These are phyloP conservation scores for Funneliformis mosseae DNA, from an alignment of 192 early-diverging fungal species.

Conservation along the genomic window DNA sequence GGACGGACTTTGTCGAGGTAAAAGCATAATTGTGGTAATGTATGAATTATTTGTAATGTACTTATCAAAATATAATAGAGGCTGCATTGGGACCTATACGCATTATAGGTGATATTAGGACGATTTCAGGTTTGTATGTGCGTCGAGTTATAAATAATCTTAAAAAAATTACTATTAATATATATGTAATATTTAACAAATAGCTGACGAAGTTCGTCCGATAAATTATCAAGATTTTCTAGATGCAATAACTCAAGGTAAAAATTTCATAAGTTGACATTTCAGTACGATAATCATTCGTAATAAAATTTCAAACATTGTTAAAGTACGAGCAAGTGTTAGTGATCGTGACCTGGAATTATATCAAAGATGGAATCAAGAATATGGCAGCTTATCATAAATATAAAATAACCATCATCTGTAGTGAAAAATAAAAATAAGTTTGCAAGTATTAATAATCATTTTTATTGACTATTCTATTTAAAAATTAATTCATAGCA, in stretches of 20 bases:
- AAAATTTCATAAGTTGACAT: not conserved
- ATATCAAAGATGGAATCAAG: constrained; percentile 72
- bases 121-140: constrained; percentile 36
- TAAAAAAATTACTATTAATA: constrained; percentile 32
- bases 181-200: not conserved
- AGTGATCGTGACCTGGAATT: constrained; percentile 76
- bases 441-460: no score
- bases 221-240: constrained; percentile 75
- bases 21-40: not conserved
- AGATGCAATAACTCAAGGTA: constrained; percentile 74
- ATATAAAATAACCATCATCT: no score
- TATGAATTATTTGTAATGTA: not conserved
- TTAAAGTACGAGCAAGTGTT: constrained; percentile 76
- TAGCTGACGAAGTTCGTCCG: constrained; percentile 69
- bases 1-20: constrained; percentile 75
- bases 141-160: constrained; percentile 46
- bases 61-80: constrained; percentile 36
- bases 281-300: constrained; percentile 26
- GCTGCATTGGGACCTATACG: constrained; percentile 65
- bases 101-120: constrained; percentile 51
- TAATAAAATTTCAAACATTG: constrained; percentile 9
- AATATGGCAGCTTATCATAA: constrained; percentile 59
- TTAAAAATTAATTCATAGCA: no score
- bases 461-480: no score
- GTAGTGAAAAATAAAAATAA: no score